Percentiles rank a stretch among this genome's conserved stretches.
phyloP scores from a whole-genome alignment of 2,329 filamentous ascomycete species.

The Aspergillus candidus region DNA sequence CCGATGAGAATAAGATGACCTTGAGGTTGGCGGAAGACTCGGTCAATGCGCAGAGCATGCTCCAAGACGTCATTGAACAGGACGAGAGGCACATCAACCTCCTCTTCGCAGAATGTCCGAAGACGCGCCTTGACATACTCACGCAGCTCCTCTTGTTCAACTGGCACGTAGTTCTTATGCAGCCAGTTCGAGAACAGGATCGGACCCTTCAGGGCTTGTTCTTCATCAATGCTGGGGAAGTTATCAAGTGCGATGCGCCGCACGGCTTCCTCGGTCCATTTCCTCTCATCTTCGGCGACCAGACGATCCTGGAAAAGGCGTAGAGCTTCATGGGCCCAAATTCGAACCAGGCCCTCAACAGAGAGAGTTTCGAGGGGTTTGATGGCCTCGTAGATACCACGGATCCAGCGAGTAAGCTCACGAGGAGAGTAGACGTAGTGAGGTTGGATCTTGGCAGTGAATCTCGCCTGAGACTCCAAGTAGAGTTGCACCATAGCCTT shows the following conservation, averaged over 20 bases:
- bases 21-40: constrained; percentile 96
- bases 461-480: constrained; percentile 84
- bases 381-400: constrained; percentile 95
- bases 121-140: constrained; percentile 97
- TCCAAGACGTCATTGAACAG: constrained; percentile 99
- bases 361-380: constrained; percentile 81
- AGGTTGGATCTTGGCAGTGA: constrained; percentile 93
- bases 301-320: constrained; percentile 96
- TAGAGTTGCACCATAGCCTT: constrained; percentile 98
- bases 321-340: constrained; percentile 96
- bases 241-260: constrained; percentile 78
- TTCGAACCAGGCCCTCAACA: constrained; percentile 85
- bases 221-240: constrained; percentile 93
- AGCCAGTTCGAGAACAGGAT: constrained; percentile 99
- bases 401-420: constrained; percentile 96
- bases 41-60: constrained; percentile 95
- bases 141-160: constrained; percentile 87
- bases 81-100: constrained; percentile 95
- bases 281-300: constrained; percentile 85
- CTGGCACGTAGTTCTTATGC: constrained; percentile 95
- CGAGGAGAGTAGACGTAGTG: constrained; percentile 99
- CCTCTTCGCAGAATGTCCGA: constrained; percentile 98
- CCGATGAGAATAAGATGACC: constrained; percentile 97
- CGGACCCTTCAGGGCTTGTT: constrained; percentile 80
- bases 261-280: constrained; percentile 89